phyloP scores from a whole-genome alignment of 192 early-diverging fungal genomes.

The Coemansia umbellata region DNA sequence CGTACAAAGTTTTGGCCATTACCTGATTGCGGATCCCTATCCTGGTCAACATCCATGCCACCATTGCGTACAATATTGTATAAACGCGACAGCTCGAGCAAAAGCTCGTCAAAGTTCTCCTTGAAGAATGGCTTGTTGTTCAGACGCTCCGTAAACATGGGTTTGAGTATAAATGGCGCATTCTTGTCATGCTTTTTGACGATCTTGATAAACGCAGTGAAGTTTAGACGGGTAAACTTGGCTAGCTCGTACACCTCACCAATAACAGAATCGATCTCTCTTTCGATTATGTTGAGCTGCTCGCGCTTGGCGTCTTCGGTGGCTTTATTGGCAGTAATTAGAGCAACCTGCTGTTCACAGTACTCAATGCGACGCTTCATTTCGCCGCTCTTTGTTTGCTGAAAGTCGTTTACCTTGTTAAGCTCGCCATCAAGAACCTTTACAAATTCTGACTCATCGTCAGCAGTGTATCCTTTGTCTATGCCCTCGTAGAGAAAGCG shows the following conservation, averaged over 20 bases:
- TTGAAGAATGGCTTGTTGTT: conserved; percentile 82
- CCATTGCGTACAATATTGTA: conserved; percentile 74
- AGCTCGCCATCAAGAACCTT: conserved; percentile 85
- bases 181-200: conserved; percentile 99
- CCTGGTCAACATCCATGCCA: conserved; percentile 54
- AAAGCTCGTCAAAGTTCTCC: conserved; percentile 78
- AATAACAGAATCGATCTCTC: conserved; percentile 67
- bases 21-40: conserved; percentile 44
- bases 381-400: conserved; percentile 69
- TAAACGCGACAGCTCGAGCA: conserved; percentile 79
- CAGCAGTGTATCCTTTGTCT: conserved; percentile 68
- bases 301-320: conserved; percentile 44
- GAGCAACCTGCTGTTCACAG: conserved; percentile 59
- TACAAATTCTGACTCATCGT: conserved; percentile 81
- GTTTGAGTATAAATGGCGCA: conserved; percentile 74
- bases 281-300: conserved; percentile 57
- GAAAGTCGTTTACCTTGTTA: conserved; percentile 79
- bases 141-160: conserved; percentile 75
- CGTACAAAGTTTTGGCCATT: conserved; percentile 70
- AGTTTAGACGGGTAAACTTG: conserved; percentile 74
- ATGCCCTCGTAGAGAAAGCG: conserved; percentile 68
- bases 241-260: conserved; percentile 75
- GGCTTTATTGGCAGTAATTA: conserved; percentile 50
- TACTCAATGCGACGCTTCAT: conserved; percentile 66
- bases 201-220: conserved; percentile 85